Conservation (phyloP, 805 yeast species). For the Spathaspora girioi region DNA sequence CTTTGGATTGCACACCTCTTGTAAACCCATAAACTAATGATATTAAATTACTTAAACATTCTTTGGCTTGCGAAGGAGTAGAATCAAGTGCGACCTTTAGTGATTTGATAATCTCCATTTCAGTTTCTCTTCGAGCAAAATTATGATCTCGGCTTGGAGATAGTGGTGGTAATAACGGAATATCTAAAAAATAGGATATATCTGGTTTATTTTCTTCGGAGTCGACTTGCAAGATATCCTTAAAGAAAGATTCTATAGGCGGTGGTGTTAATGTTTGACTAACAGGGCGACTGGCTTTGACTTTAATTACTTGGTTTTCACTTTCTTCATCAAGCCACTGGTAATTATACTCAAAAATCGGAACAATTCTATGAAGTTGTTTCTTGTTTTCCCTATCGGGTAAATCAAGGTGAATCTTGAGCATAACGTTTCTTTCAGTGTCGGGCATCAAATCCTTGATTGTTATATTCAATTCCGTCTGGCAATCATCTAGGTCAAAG, state of each 20-base stretch:
- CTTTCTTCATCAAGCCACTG: slow-evolving; percentile 3
- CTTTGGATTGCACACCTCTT: slow-evolving; percentile 5
- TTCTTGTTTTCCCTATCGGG: not conserved
- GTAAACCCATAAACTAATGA: slow-evolving; percentile 10
- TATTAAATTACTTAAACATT: slow-evolving; percentile 8
- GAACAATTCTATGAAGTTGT: not conserved
- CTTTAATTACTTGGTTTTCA: not conserved
- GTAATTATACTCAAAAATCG: slow-evolving; percentile 3
- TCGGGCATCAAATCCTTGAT: slow-evolving; percentile 13
- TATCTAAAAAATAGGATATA: slow-evolving; percentile 11
- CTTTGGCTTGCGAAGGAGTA: slow-evolving; percentile 2
- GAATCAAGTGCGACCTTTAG: slow-evolving; percentile 6
- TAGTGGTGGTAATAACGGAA: slow-evolving; percentile 26
- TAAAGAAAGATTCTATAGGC: not conserved
- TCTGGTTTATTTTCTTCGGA: not conserved
- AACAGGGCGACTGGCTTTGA: not conserved
- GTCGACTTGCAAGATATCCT: not conserved
- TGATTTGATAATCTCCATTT: slow-evolving; percentile 22
- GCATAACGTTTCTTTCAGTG: slow-evolving; percentile 13
- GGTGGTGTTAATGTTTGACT: not conserved
- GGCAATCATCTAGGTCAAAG: slow-evolving; percentile 6
- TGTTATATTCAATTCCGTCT: slow-evolving; percentile 7
- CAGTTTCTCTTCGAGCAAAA: slow-evolving; percentile 33
- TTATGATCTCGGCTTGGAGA: slow-evolving; percentile 31
- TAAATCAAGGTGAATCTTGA: slow-evolving; percentile 9